Base-by-base conservation (phyloP, 2,329 filamentous ascomycete species). In the Mollisiaceae sp. region DNA sequence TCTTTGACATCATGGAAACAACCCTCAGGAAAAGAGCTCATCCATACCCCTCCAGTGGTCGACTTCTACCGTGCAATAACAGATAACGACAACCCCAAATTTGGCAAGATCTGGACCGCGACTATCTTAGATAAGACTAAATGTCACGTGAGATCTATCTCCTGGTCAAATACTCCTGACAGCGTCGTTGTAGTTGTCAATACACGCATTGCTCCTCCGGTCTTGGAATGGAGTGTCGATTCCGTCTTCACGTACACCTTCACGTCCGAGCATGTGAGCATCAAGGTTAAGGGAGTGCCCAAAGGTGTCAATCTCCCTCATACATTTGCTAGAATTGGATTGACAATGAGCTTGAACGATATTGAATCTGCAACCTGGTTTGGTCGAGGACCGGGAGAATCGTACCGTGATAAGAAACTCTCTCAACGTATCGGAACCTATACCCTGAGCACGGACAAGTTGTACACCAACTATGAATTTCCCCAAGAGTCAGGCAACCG, bases 401-500 rank as follows among this genome's bases (percentile, higher is more conserved):
- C 82, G 4, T 92, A 91, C 78, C 77, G 79, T n/a, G 90, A 92
- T 77, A 89, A 84, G 79, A 90, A 91, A 74, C 74, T 81, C 14
- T 83, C 85, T 4, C 88, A 91, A 73, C 76, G 77, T 0, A 77
- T 90, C 4, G 88, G 86, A 8, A 83, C 82, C 58, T 88, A 82
- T 77, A 78, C 78, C 2, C 70, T 75, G 12, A 70, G 70, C 0
- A 77, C 87, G 1, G 82, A 85, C 56, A 79, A 82, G 0, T 78
- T 91, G 0, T 86, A 83, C 74, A 80, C 84, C 1, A 81, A 85
- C 52, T 91, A 90, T 72, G 89, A 92, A 69, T 88, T 86, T 63
- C 89, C 89, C 0, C 89, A 92, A 75, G 89, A 92, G 65, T 82
- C 81, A 38, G 86, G 87, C 0, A 91, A 91, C 74, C 80, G 86